These are phyloP conservation scores for Blastomyces gilchristii DNA, from an alignment of 2,329 filamentous ascomycete genomes.

Conservation along the genomic window DNA sequence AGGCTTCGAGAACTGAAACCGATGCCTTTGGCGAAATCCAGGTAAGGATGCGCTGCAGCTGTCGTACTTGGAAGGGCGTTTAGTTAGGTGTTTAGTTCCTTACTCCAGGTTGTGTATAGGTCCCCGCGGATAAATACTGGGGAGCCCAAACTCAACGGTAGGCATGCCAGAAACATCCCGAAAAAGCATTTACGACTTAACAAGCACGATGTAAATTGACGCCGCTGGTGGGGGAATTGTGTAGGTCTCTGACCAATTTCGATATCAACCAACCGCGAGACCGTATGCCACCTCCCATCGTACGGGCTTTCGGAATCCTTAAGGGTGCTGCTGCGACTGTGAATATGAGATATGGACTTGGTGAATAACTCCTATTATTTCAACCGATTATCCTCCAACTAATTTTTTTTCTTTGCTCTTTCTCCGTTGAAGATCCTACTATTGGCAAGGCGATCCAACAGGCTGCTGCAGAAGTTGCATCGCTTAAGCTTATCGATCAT, in stretches of 20 bases:
- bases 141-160: constrained; percentile 88
- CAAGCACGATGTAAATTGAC: constrained; percentile 6
- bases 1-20: constrained; percentile 63
- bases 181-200: background rate
- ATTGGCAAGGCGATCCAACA: constrained; percentile 88
- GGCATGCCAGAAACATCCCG: constrained; percentile 33
- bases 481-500: constrained; percentile 88
- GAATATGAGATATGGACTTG: constrained; percentile 86
- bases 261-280: constrained; percentile 99
- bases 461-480: constrained; percentile 85
- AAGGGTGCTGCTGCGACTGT: constrained; percentile 94
- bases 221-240: constrained; percentile 18
- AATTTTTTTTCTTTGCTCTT: constrained; percentile 13
- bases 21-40: constrained; percentile 97
- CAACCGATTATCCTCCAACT: constrained; percentile 8
- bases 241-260: constrained; percentile 83
- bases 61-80: background rate
- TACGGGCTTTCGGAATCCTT: constrained; percentile 90
- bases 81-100: background rate
- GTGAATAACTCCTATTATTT: constrained; percentile 31
- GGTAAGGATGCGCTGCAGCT: constrained; percentile 24
- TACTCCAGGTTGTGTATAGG: constrained; percentile 31
- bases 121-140: constrained; percentile 92
- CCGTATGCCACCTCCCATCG: constrained; percentile 87
- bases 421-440: constrained; percentile 57